Percentiles rank a stretch among this genome's conserved stretches.
phyloP scores from a whole-genome alignment of 352 stramenopile genomes.

The Phytophthora syringae region DNA sequence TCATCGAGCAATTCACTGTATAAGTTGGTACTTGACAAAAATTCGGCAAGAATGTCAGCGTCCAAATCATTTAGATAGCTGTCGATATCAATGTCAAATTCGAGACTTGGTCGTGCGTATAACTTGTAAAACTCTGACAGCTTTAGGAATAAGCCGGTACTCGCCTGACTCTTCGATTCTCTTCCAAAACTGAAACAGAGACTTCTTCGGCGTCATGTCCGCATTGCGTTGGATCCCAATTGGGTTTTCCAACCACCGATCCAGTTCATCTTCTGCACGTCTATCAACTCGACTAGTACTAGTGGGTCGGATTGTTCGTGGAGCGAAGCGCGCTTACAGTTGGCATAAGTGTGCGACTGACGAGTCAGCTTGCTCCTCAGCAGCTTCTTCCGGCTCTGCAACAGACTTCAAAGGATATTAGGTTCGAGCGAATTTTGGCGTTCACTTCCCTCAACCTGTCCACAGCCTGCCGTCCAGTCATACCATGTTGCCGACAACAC shows the following conservation, averaged over 20 bases:
- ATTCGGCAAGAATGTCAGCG: neutral
- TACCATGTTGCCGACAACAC: conserved; percentile 16
- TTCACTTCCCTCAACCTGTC: conserved; percentile 10
- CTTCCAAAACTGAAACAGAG: conserved; percentile 19
- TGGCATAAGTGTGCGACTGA: neutral
- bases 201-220: conserved; percentile 8
- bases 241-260: conserved; percentile 9
- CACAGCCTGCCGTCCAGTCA: conserved; percentile 1
- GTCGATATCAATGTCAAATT: neutral
- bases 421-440: conserved; percentile 14
- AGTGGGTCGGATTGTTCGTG: neutral
- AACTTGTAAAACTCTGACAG: conserved; percentile 8
- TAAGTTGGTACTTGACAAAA: neutral
- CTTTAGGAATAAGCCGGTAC: conserved; percentile 24
- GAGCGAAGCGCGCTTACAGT: conserved; percentile 6
- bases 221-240: conserved; percentile 6
- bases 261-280: conserved; percentile 16
- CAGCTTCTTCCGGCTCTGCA: no score
- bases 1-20: neutral
- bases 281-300: neutral
- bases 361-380: neutral
- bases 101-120: neutral
- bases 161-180: conserved; percentile 1
- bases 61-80: neutral
- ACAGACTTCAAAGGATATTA: neutral